Base-by-base conservation (phyloP, 352 stramenopile genomes). In the Phytophthora macrochlamydospora region DNA sequence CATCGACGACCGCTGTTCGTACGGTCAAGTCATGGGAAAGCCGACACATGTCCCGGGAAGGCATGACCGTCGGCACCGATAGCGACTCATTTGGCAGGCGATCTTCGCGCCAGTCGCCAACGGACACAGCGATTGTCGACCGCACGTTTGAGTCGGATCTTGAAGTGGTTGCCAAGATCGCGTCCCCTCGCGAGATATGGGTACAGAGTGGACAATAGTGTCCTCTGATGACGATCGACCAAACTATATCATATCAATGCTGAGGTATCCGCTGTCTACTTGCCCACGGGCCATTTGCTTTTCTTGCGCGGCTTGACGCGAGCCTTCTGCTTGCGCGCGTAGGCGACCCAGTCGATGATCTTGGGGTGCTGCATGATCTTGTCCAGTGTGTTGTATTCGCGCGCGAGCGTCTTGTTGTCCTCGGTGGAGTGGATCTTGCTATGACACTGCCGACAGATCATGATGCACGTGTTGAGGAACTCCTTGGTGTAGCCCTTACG, bases 361-460 rank as follows among this genome's bases (percentile, higher is more conserved):
- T 87, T 76, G 29, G 91, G 83, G 63, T 98, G 90, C 40, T 71
- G 68, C 69, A 98, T 83, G 50, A 98, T 92, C 69, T 95, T 94
- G 9, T 98, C 93, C 1, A 97, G 72, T 7, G 92, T 98, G 60
- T 95, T 97, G 77, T 91, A 98, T 24, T 96, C 76, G 1, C 78
- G 73, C 6, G 94, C 95, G 32, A 98, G 74, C 33, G 92, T 93
- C 71, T 92, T 90, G 68, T 98, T 95, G 68, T 92, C 78, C 59
- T 98, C 90, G 4, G 78, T 79, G 14, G 79, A 84, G 78, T 98
- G 95, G 55, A 98, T 89, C 51, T 92, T 91, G 67, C 77, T 93
- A 56, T 98, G 95, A 59, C 95, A 98, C 44, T 91, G 88, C 3
- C 95, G 86, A 67, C 95, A 98, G 44, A 98, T 97, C 76, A 89